phyloP scores from a whole-genome alignment of 192 early-diverging fungal species.

The Linnemannia schmuckeri region DNA sequence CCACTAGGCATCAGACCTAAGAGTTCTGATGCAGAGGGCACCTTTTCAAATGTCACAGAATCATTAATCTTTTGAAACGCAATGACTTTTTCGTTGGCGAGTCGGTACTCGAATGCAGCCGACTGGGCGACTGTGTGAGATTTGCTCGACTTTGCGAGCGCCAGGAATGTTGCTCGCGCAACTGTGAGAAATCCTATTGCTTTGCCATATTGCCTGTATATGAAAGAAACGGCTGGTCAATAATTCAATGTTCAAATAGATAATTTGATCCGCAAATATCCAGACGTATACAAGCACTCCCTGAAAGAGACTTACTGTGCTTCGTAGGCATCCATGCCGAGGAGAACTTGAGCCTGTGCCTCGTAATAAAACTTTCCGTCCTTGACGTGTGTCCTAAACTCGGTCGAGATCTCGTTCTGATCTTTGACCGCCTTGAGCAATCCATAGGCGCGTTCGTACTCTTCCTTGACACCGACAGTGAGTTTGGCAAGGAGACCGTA shows the following conservation, averaged over 20 bases:
- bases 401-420: conserved; percentile 63
- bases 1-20: conserved; percentile 67
- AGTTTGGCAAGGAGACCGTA: conserved; percentile 68
- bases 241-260: background rate
- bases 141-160: conserved; percentile 61
- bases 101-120: conserved; percentile 63
- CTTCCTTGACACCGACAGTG: conserved; percentile 66
- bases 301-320: conserved; percentile 55
- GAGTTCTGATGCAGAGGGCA: conserved; percentile 62
- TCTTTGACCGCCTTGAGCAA: conserved; percentile 66
- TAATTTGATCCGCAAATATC: background rate
- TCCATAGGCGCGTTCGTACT: conserved; percentile 71
- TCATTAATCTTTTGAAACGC: conserved; percentile 65
- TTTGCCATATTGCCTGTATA: conserved; percentile 63
- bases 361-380: conserved; percentile 60
- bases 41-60: conserved; percentile 68
- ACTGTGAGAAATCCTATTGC: conserved; percentile 68
- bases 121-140: conserved; percentile 56
- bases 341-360: conserved; percentile 65
- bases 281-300: background rate
- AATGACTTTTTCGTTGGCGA: conserved; percentile 57
- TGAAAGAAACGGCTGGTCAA: background rate
- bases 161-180: conserved; percentile 58
- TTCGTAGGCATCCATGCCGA: conserved; percentile 71
- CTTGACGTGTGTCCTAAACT: conserved; percentile 66